A percentile compares a stretch with the other conserved stretches of the same genome.
Conservation (phyloP, 2,329 filamentous ascomycete genomes). For the Dothideomycetidae sp. region DNA sequence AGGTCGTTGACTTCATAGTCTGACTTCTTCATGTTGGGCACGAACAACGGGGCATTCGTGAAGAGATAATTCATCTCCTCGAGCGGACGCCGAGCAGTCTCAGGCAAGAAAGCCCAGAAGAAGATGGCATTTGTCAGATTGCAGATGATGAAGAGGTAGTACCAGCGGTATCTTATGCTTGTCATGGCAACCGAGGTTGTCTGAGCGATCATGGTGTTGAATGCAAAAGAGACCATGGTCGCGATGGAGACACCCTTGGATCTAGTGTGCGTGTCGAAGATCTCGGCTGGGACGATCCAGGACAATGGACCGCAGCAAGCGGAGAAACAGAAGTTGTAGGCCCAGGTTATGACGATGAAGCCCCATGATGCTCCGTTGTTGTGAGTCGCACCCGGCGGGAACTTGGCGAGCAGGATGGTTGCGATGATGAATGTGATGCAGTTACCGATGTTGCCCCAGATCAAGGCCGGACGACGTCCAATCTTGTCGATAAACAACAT, state of each 20-base stretch:
- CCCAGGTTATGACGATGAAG: conserved; percentile 60
- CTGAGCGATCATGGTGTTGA: conserved; percentile 63
- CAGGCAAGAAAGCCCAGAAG: conserved; percentile 54
- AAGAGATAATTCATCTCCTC: conserved; percentile 45
- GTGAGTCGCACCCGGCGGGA: conserved; percentile 41
- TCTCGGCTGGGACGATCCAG: conserved; percentile 50
- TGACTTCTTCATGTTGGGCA: conserved; percentile 41
- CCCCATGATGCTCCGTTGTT: conserved; percentile 55
- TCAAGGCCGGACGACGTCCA: conserved; percentile 59
- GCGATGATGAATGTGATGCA: conserved; percentile 59
- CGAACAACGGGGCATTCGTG: conserved; percentile 49
- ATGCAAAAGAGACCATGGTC: conserved; percentile 55
- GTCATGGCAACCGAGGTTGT: conserved; percentile 48
- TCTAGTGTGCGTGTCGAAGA: conserved; percentile 64
- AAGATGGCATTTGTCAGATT: conserved; percentile 55
- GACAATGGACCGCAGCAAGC: conserved; percentile 54
- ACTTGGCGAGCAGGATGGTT: conserved; percentile 40
- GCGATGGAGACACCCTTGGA: conserved; percentile 62
- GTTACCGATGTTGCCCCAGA: conserved; percentile 57
- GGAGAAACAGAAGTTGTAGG: conserved; percentile 67
- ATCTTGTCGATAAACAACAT: conserved; percentile 55
- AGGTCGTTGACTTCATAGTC: conserved; percentile 43
- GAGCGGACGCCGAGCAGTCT: conserved; percentile 49
- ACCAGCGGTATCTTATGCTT: conserved; percentile 41
- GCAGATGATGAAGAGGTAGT: conserved; percentile 51